Conservation (phyloP, 2,329 filamentous ascomycete genomes). For the Aspergillus udagawae region DNA sequence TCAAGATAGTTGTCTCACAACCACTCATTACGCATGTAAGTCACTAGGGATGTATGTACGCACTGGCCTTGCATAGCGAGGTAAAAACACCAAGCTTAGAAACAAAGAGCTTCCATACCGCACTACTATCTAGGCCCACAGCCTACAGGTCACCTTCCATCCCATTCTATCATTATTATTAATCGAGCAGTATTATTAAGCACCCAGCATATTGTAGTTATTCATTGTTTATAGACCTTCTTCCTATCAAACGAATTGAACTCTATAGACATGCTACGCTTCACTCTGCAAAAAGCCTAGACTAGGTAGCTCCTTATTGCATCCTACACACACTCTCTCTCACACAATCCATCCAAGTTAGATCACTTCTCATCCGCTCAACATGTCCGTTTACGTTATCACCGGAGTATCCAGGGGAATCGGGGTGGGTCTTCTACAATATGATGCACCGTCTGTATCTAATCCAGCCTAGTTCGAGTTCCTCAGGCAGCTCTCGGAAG, state of each 20-base stretch:
- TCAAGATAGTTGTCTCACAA: background rate
- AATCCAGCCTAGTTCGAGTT: conserved; percentile 55
- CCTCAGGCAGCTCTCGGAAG: conserved; percentile 42
- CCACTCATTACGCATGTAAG: background rate
- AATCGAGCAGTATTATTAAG: background rate
- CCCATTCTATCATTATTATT: conserved; percentile 1
- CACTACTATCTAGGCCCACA: too few relatives aligned
- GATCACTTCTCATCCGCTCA: background rate
- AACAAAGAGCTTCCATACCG: background rate
- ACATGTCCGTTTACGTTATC: conserved; percentile 2
- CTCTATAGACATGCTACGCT: background rate
- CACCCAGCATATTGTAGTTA: too few relatives aligned
- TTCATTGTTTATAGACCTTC: background rate
- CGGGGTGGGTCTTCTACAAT: background rate
- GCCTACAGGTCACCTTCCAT: background rate
- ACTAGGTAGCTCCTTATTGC: background rate
- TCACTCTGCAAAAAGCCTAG: too few relatives aligned
- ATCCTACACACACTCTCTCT: background rate
- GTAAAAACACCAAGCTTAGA: background rate
- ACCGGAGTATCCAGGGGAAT: conserved; percentile 3
- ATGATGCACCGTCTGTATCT: conserved; percentile 47
- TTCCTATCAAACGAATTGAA: background rate
- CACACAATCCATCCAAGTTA: background rate
- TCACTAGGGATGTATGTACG: background rate
- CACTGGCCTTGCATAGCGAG: background rate